Percentiles rank a stretch among this genome's conserved stretches.
Evolutionary conservation across 345 rosid species (phyloP).

Genomic region (Aegle marmelos): DNA sequence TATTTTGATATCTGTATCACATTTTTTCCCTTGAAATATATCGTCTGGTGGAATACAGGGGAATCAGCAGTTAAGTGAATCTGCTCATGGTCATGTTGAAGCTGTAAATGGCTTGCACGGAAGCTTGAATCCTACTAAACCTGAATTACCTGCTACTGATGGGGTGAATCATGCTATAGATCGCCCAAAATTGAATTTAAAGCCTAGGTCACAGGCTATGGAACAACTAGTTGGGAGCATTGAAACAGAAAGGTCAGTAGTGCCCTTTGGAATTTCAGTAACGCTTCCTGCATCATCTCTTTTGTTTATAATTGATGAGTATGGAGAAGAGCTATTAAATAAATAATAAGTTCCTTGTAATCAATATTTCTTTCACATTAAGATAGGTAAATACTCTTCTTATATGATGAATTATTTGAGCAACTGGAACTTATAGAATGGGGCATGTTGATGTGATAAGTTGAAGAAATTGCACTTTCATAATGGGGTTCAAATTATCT

Average conservation of each 20-base stretch:
- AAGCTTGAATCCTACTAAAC: slow-evolving; percentile 29
- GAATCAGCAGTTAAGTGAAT: slow-evolving; percentile 23
- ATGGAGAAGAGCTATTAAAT: neutral
- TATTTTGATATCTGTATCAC: neutral
- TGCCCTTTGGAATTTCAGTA: neutral
- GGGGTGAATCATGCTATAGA: slow-evolving; percentile 46
- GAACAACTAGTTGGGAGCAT: slow-evolving; percentile 43
- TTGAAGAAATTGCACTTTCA: neutral
- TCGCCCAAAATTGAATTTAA: slow-evolving; percentile 60
- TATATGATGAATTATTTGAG: neutral
- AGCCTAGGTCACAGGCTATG: slow-evolving; percentile 56
- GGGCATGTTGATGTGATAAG: neutral
- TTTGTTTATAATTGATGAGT: neutral
- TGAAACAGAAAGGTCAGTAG: slow-evolving; percentile 61
- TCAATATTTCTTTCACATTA: neutral
- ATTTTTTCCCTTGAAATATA: slow-evolving; percentile 15
- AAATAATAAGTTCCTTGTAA: neutral
- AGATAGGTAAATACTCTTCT: neutral
- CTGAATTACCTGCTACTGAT: slow-evolving; percentile 42
- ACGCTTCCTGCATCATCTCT: neutral
- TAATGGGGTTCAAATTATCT: neutral
- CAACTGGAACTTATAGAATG: neutral
- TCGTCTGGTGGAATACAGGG: slow-evolving; percentile 29
- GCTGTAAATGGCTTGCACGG: slow-evolving; percentile 28
- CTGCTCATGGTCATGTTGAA: slow-evolving; percentile 28